Evolutionary conservation across 441 rosid genomes (phyloP), one percentile per base, ranked within the genome.

Genomic region (Mallotus japonicus): DNA sequence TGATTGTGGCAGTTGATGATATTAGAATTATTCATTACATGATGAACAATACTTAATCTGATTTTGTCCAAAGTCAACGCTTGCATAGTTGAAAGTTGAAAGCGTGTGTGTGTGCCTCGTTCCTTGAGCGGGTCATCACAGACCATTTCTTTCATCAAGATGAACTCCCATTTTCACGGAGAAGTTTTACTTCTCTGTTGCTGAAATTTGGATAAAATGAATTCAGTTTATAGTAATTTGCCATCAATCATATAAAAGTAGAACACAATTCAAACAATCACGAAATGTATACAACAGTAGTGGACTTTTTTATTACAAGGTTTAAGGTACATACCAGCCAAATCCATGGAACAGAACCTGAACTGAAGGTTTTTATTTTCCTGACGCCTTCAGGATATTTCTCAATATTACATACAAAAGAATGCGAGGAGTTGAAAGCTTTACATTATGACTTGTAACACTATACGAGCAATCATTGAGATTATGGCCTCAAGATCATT

Each of bases 361-460:
- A 44, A 34, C 28, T 4, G 44, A 51, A 54, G 19, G 2, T 2
- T 54, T 19, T 61, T 55, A 54, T 73, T 73, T 73, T 44, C 70
- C 24, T 6, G 24, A 58, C 16, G 49, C 66, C 57, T 24, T 46
- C 0, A 24, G 22, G 46, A 24, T 46, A 8, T 32, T 47, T 10
- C 64, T 46, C 58, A 65, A 65, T 62, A 13, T 17, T 47, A 65
- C 37, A 65, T 46, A 37, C 51, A 40, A 60, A 74, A 50, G 72
- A 60, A 74, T 74, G n/a, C 17, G 65, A 46, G 0, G 34, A 32
- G 62, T 8, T 42, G 46, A 57, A 24, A 67, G 37, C 61, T 58
- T 67, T 74, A 74, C 72, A 74, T 67, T 69, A 49, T 67, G 44
- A 28, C n/a, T 56, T 67, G 32, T 28, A 65, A 2, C 24, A 66